Conservation (phyloP, 306 rosid species). For the Castanospermum australe region DNA sequence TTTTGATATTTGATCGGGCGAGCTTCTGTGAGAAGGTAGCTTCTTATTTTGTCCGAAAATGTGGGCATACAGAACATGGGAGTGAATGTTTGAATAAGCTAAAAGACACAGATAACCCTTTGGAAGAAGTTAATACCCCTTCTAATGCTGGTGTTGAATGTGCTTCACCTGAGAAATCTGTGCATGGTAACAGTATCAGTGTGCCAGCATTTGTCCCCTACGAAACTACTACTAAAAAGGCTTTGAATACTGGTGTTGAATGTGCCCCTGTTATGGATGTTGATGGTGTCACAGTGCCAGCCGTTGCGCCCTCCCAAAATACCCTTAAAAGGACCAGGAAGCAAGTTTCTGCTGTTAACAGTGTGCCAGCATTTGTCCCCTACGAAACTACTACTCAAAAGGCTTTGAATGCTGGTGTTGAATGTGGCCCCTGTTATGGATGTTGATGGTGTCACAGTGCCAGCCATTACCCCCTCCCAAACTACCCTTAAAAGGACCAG, state of each 20-base stretch:
- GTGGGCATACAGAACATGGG: slow-evolving; percentile 28
- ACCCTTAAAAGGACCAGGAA: slow-evolving; percentile 5
- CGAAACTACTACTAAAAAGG: neutral
- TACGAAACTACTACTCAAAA: neutral
- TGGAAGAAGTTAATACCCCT: slow-evolving; percentile 34
- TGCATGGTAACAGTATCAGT: neutral
- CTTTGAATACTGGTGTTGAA: neutral
- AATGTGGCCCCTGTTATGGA: slow-evolving; percentile 12
- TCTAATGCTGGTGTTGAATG: slow-evolving; percentile 32
- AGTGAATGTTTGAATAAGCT: slow-evolving; percentile 26
- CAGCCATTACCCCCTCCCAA: neutral
- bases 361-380: slow-evolving; percentile 26
- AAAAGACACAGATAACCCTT: slow-evolving; percentile 18
- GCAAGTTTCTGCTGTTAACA: slow-evolving; percentile 1
- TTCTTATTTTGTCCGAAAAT: slow-evolving; percentile 58
- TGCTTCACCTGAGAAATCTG: slow-evolving; percentile 30
- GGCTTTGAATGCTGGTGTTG: neutral
- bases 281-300: neutral
- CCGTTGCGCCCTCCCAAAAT: neutral
- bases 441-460: neutral
- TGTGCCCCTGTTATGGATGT: neutral
- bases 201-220: slow-evolving; percentile 25
- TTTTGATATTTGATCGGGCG: slow-evolving; percentile 51
- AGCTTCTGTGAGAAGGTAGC: slow-evolving; percentile 62
- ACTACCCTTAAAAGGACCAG: neutral